Percentiles rank a stretch among this genome's conserved stretches.
Evolutionary conservation across 2,329 filamentous ascomycete species (phyloP).

Genomic region (Neophaeococcomyces mojaviensis): DNA sequence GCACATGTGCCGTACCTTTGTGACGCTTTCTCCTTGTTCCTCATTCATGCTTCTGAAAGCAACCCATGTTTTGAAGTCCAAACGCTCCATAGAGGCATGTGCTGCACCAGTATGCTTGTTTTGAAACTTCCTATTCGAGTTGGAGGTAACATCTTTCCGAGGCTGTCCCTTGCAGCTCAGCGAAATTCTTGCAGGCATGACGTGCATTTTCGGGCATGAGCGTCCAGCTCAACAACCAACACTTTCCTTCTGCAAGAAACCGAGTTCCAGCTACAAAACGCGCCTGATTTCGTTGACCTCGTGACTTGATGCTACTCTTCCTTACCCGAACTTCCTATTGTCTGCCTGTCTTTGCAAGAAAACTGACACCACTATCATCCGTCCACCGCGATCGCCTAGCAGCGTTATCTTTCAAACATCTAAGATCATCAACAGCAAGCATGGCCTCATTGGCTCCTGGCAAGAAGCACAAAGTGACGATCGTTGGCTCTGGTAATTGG

Average conservation of each 20-base stretch:
- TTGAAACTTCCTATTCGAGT: background rate
- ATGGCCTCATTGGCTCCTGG: slow-evolving; percentile 2
- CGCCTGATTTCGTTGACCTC: background rate
- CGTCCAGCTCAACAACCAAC: slow-evolving; percentile 15
- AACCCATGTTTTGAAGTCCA: no score
- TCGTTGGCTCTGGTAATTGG: slow-evolving; percentile 97
- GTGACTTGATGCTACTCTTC: slow-evolving; percentile 2
- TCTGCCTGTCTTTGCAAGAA: background rate
- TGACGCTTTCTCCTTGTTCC: background rate
- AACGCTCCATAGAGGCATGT: no score
- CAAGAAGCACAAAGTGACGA: slow-evolving; percentile 77
- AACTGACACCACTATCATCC: background rate
- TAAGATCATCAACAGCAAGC: background rate
- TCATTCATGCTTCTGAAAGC: background rate
- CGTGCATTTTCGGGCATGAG: background rate
- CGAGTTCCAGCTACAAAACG: background rate
- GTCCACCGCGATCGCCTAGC: background rate
- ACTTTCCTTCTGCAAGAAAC: slow-evolving; percentile 12
- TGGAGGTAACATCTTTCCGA: background rate
- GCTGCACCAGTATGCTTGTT: background rate
- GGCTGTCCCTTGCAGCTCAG: slow-evolving; percentile 3
- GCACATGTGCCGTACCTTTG: background rate
- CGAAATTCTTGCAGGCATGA: background rate
- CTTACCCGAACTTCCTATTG: background rate
- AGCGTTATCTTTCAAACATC: background rate